These are phyloP conservation scores for Madurella mycetomatis DNA, from an alignment of 2,329 filamentous ascomycete genomes.

Conservation along the genomic window DNA sequence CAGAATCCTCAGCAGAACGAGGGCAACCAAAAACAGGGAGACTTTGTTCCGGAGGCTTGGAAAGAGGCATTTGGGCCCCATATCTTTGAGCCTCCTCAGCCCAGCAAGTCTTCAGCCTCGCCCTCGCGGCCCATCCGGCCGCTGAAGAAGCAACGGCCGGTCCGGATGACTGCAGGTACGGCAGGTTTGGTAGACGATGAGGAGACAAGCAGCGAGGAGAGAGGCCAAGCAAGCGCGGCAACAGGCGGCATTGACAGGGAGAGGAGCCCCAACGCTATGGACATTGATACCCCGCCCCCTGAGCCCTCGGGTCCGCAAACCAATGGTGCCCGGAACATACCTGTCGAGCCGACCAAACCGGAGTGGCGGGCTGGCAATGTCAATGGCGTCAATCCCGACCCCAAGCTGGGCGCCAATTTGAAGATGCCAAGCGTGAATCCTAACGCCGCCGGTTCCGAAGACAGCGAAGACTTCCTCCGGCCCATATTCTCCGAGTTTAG, in stretches of 20 bases:
- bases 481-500: slow-evolving; percentile 51
- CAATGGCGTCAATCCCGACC: slow-evolving; percentile 27
- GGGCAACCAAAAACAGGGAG: slow-evolving; percentile 24
- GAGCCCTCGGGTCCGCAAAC: slow-evolving; percentile 24
- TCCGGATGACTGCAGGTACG: slow-evolving; percentile 45
- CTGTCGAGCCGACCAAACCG: slow-evolving; percentile 54
- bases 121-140: slow-evolving; percentile 44
- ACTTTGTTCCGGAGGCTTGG: slow-evolving; percentile 53
- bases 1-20: slow-evolving; percentile 15
- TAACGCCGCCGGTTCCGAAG: slow-evolving; percentile 48
- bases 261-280: slow-evolving; percentile 57
- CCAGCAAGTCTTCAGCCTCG: slow-evolving; percentile 36
- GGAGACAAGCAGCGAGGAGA: slow-evolving; percentile 42
- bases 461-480: slow-evolving; percentile 49
- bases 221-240: slow-evolving; percentile 22
- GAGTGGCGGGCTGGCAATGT: slow-evolving; percentile 55
- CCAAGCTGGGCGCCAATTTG: slow-evolving; percentile 19
- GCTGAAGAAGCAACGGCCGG: slow-evolving; percentile 57
- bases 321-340: slow-evolving; percentile 47
- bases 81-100: slow-evolving; percentile 47
- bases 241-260: slow-evolving; percentile 34
- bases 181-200: slow-evolving; percentile 45
- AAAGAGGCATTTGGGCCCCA: slow-evolving; percentile 50
- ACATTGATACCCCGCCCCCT: slow-evolving; percentile 48
- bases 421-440: slow-evolving; percentile 29